These are phyloP conservation scores for Komagataella pseudopastoris DNA, from an alignment of 805 yeast genomes.

Conservation along the genomic window DNA sequence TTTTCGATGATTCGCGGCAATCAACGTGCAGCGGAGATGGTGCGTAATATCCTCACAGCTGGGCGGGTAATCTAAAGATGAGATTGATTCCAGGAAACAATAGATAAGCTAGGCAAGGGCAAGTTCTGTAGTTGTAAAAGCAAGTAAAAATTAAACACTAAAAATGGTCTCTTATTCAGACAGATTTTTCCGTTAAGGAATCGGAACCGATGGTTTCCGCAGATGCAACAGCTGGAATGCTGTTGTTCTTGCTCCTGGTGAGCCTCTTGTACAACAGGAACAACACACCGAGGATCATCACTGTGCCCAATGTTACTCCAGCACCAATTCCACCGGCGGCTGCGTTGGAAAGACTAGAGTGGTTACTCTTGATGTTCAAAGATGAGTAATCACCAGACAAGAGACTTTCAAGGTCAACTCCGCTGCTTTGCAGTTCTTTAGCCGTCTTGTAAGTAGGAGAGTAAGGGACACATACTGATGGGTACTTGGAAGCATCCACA, in stretches of 20 bases:
- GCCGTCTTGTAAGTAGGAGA: constrained; percentile 19
- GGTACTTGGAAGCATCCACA: constrained; percentile 4
- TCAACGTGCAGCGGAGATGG: not conserved
- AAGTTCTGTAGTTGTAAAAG: not conserved
- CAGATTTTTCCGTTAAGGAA: not conserved
- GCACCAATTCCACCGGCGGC: constrained; percentile 41
- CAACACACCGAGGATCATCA: constrained; percentile 19
- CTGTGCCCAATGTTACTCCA: constrained; percentile 28
- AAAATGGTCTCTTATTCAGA: not conserved
- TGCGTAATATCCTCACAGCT: not conserved
- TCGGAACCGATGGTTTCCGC: not conserved
- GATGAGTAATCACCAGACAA: constrained; percentile 15
- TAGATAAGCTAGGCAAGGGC: not conserved
- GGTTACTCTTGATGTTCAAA: constrained; percentile 6
- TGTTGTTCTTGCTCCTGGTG: not conserved
- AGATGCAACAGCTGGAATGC: not conserved
- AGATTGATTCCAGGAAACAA: not conserved
- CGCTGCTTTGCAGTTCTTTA: constrained; percentile 12
- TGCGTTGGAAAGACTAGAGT: constrained; percentile 16
- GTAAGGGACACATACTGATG: constrained; percentile 19
- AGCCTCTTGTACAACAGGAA: not conserved
- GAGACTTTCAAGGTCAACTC: constrained; percentile 16
- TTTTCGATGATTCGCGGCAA: not conserved
- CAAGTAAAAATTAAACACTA: no score
- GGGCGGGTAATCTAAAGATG: not conserved